Evolutionary conservation across 192 early-diverging fungal species (phyloP).

Genomic region (Coemansia reversa): DNA sequence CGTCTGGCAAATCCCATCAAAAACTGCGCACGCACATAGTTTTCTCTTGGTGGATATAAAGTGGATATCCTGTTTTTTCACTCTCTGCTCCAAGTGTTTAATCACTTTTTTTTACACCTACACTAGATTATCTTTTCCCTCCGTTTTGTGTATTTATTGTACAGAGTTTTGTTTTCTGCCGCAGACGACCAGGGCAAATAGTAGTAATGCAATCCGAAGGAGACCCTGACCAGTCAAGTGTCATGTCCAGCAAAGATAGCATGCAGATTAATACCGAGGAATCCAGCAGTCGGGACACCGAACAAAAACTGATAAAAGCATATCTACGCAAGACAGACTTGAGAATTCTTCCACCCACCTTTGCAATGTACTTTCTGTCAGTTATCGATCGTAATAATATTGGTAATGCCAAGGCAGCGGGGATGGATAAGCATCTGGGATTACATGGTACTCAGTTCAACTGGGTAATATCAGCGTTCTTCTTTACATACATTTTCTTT

Average conservation of each 20-base stretch:
- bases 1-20: too few relatives aligned
- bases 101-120: too few relatives aligned
- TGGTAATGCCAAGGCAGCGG: conserved; percentile 50
- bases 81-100: too few relatives aligned
- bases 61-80: too few relatives aligned
- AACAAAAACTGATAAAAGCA: conserved; percentile 19
- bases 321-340: conserved; percentile 57
- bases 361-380: conserved; percentile 51
- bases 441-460: conserved; percentile 52
- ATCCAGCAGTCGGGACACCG: background rate
- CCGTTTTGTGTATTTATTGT: background rate
- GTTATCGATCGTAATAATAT: conserved; percentile 54
- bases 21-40: too few relatives aligned
- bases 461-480: conserved; percentile 60
- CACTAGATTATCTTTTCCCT: background rate
- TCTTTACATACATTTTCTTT: conserved; percentile 64
- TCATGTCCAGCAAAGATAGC: too few relatives aligned
- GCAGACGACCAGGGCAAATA: background rate
- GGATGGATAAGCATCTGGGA: conserved; percentile 39
- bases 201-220: background rate
- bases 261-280: background rate
- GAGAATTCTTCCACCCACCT: conserved; percentile 57
- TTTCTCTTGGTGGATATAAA: too few relatives aligned
- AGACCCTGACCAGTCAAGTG: too few relatives aligned
- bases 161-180: background rate